Base-by-base conservation (phyloP, 129 eudicot genomes). In the Flaveria bidentis region DNA sequence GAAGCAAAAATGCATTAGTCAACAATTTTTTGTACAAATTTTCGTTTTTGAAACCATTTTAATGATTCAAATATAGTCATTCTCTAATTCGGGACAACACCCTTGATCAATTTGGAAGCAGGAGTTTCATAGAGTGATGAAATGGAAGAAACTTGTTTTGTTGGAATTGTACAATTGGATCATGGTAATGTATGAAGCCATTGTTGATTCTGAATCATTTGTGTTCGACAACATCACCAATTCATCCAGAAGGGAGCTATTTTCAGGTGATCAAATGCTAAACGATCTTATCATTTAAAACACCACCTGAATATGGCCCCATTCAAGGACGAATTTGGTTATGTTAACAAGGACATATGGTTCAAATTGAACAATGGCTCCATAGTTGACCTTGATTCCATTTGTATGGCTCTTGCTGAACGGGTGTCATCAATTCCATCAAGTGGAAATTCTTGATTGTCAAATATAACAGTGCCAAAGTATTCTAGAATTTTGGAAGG, bases 271-370 rank as follows among this genome's bases (percentile, higher is more conserved):
- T 52, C 10, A 52, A 52, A 52, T 52, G 87, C 80, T 25, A 88
- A 82, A 82, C 67, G 97, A 75, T 86, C 91, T 62, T 73, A 82
- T 47, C 67, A 84, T 78, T 84, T 22, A 51, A 18, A 33, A 82
- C 73, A 67, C 83, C 87, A 67, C 85, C 88, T 68, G 88, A 88
- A 44, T 87, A 16, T 62, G 91, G 98, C 69, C 96, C 97, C 45
- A 74, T 94, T 69, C 98, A 96, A 51, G 82, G 82, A 87, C 74
- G 76, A 88, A 69, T 79, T 87, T 85, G 84, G 86, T 74, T 86
- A 93, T 81, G 75, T 88, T 75, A 96, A 93, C 69, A 97, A 94
- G 67, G 98, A 91, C 67, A 85, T 86, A 10, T 91, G 98, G 96
- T 75, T 85, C 78, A 86, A 87, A 84, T 78, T 91, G 97, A 94